Conservation (phyloP, 331 rosid genomes). For the Quercus tomentella region DNA sequence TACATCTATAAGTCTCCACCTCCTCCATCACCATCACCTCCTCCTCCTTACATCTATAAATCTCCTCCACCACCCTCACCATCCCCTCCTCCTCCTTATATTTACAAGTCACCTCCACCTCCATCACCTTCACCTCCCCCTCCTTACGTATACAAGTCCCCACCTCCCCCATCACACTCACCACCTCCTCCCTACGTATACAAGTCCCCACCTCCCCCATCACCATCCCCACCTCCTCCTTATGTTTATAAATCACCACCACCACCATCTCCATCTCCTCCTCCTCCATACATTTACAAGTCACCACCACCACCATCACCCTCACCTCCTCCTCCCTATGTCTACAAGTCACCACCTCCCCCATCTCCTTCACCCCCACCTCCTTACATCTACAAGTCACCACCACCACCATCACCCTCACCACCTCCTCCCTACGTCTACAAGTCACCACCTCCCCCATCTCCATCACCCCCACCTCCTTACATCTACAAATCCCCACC, state of each 20-base stretch:
- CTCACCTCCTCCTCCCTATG: background rate
- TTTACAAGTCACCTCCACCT: background rate
- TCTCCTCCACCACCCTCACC: background rate
- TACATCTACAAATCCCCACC: background rate
- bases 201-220: background rate
- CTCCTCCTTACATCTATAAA: background rate
- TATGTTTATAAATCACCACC: background rate
- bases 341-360: background rate
- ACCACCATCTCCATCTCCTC: background rate
- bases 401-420: background rate
- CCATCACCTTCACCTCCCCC: background rate
- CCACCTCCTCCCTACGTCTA: background rate
- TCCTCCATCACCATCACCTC: background rate
- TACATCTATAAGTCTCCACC: background rate
- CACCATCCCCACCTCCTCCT: background rate
- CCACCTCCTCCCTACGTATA: background rate
- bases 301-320: background rate
- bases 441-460: background rate
- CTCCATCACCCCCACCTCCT: fast-evolving
- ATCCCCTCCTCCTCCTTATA: background rate
- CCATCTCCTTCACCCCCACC: background rate
- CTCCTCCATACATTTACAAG: background rate
- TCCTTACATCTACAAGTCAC: background rate
- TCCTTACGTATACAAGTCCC: background rate
- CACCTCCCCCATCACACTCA: background rate